A percentile compares a stretch with the other conserved stretches of the same genome.
Conservation (phyloP, 805 yeast genomes). For the Cyberlindnera subsufficiens region DNA sequence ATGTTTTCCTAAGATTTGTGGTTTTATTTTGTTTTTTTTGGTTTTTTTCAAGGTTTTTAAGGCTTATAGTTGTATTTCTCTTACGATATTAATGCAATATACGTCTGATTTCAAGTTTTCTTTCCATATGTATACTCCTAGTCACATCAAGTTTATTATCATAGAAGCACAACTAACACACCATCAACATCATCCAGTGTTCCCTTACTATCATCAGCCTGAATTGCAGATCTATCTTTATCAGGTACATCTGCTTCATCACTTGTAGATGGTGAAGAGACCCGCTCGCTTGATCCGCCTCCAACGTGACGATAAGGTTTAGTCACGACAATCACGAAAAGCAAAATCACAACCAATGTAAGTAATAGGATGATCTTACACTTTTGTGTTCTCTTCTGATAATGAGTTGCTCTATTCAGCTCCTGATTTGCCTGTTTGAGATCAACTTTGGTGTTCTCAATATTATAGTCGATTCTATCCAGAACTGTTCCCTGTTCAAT, state of each 20-base stretch:
- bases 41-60: background rate
- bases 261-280: background rate
- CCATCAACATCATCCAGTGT: background rate
- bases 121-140: too few species aligned
- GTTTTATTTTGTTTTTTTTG: background rate
- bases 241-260: constrained; percentile 6
- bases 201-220: background rate
- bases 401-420: constrained; percentile 64
- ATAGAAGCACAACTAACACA: background rate
- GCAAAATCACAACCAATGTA: constrained; percentile 61
- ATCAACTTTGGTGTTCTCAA: constrained; percentile 72
- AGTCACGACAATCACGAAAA: constrained; percentile 63
- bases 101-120: too few species aligned
- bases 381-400: constrained; percentile 86
- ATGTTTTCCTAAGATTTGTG: background rate
- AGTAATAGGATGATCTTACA: constrained; percentile 81
- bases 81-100: too few species aligned
- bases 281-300: constrained; percentile 15
- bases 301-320: constrained; percentile 40
- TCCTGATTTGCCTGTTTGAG: constrained; percentile 75
- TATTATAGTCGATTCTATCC: constrained; percentile 90
- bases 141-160: background rate
- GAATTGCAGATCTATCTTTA: constrained; percentile 7
- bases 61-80: background rate
- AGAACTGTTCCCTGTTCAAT: constrained; percentile 93